Conservation (phyloP, 2,329 filamentous ascomycete species). For the Aspergillus glaucus region DNA sequence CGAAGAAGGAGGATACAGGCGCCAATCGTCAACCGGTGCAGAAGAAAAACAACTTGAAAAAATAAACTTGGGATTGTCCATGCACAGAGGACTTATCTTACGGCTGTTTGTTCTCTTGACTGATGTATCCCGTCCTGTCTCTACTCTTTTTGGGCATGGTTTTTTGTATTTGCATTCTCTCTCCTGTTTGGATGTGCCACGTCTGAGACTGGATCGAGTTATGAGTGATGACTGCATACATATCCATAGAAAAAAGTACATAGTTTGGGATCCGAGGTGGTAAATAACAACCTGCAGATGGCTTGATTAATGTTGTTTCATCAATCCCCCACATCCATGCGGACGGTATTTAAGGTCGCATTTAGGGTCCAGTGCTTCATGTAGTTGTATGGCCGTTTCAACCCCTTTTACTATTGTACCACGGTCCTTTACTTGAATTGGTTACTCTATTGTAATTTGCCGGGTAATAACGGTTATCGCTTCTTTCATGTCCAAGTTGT, state of each 20-base stretch:
- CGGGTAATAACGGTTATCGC: too few species aligned
- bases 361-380: too few species aligned
- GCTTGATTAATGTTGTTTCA: too few species aligned
- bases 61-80: background rate
- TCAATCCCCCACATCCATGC: too few species aligned
- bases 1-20: constrained; percentile 18
- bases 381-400: too few species aligned
- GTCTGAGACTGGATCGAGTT: background rate
- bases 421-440: too few species aligned
- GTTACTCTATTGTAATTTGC: too few species aligned
- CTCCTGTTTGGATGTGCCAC: background rate
- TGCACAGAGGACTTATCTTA: too few species aligned
- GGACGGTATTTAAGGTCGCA: too few species aligned
- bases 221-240: background rate
- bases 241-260: background rate
- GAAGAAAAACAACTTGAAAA: constrained; percentile 12
- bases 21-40: constrained; percentile 20
- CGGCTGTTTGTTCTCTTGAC: background rate
- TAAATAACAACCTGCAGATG: too few species aligned
- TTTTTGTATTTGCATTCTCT: background rate
- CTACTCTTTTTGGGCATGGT: background rate
- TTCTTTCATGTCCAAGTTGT: too few species aligned
- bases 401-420: too few species aligned
- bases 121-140: background rate
- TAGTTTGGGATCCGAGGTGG: background rate